Percentiles rank a stretch among this genome's conserved stretches.
Conservation (phyloP, 1,284 basidiomycete genomes). For the Cutaneotrichosporon dermatis region DNA sequence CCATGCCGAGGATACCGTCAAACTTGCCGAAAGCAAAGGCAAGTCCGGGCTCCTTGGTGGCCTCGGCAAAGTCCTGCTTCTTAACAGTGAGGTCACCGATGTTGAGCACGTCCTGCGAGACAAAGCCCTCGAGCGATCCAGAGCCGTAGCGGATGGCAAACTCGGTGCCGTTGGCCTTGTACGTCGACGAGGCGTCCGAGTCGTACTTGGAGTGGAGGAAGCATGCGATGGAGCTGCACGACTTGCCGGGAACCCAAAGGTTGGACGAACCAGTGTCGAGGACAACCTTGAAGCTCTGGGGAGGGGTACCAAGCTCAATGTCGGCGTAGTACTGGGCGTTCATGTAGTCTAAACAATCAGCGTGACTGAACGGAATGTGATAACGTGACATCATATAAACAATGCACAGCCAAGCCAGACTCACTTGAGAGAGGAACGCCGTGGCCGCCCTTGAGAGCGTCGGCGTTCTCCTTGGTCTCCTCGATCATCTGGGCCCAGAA, state of each 20-base stretch:
- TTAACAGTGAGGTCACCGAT: slow-evolving; percentile 82
- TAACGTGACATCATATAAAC: background rate
- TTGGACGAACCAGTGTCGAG: slow-evolving; percentile 69
- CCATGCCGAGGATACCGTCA: slow-evolving; percentile 94
- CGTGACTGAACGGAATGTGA: background rate
- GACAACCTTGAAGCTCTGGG: slow-evolving; percentile 52
- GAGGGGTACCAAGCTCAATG: slow-evolving; percentile 63
- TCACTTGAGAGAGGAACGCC: slow-evolving; percentile 82
- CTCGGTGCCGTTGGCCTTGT: slow-evolving; percentile 84
- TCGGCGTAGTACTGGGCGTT: slow-evolving; percentile 97
- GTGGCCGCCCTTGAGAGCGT: slow-evolving; percentile 68
- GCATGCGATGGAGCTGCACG: slow-evolving; percentile 94
- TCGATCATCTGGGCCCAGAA: slow-evolving; percentile 69
- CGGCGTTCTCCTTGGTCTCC: slow-evolving; percentile 46
- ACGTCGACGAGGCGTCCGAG: slow-evolving; percentile 71
- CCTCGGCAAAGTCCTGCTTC: slow-evolving; percentile 89
- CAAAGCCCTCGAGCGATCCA: slow-evolving; percentile 94
- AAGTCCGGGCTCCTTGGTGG: slow-evolving; percentile 92
- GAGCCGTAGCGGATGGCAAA: slow-evolving; percentile 96
- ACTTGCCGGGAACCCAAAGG: slow-evolving; percentile 64
- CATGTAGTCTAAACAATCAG: slow-evolving; percentile 70
- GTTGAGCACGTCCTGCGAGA: slow-evolving; percentile 75
- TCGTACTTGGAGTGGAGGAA: slow-evolving; percentile 93
- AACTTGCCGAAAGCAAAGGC: slow-evolving; percentile 94
- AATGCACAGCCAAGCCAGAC: slow-evolving; percentile 39